phyloP scores from a whole-genome alignment of 371 early-diverging fungal genomes.

The Rhizopus sp. region DNA sequence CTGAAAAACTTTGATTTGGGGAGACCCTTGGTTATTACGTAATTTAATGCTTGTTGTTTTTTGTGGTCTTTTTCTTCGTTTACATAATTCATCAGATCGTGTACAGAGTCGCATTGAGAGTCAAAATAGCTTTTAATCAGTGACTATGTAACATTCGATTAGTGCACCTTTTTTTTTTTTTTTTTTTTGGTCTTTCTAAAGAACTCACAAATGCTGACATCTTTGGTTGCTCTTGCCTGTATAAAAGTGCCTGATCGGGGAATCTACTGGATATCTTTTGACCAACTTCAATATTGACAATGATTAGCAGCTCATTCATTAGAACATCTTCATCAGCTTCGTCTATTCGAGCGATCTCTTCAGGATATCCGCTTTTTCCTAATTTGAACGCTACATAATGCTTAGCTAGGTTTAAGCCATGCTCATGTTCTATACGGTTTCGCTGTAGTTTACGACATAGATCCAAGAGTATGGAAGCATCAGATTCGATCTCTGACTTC shows the following conservation, averaged over 20 bases:
- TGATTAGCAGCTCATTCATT: constrained; percentile 29
- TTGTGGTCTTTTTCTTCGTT: constrained; percentile 13
- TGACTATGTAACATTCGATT: constrained; percentile 11
- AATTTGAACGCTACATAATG: constrained; percentile 20
- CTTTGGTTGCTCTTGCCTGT: constrained; percentile 27
- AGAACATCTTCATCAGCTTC: constrained; percentile 19
- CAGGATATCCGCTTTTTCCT: constrained; percentile 34
- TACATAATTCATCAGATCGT: constrained; percentile 15
- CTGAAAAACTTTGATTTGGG: constrained; percentile 78
- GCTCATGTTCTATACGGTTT: constrained; percentile 14
- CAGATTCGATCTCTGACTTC: neutral
- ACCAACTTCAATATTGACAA: constrained; percentile 38
- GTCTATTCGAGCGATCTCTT: constrained; percentile 9
- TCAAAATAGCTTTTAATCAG: constrained; percentile 28
- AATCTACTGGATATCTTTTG: constrained; percentile 37
- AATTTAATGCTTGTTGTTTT: constrained; percentile 43
- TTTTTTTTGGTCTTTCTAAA: constrained; percentile 1
- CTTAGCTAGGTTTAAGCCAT: constrained; percentile 14
- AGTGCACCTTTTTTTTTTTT: constrained; percentile 3
- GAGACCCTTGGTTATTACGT: constrained; percentile 63
- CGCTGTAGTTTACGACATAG: constrained; percentile 21
- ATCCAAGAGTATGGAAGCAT: constrained; percentile 10
- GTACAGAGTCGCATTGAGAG: constrained; percentile 5
- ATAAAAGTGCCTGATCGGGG: constrained; percentile 39
- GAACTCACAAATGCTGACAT: constrained; percentile 21